Evolutionary conservation across 192 early-diverging fungal species (phyloP).

Genomic region (Rhizoclosmatium globosum): DNA sequence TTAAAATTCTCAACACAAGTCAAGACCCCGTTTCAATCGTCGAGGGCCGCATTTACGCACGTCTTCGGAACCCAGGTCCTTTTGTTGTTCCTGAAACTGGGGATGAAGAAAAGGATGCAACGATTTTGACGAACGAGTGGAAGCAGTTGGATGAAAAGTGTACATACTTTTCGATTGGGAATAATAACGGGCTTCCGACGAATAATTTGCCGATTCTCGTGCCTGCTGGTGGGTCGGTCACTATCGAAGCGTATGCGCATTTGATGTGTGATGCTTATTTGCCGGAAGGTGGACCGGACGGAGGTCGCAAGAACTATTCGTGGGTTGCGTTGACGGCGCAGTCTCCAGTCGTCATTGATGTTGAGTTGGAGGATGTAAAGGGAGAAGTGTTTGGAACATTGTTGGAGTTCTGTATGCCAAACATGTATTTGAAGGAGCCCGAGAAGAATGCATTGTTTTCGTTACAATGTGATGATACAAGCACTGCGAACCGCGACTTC

Average conservation of each 20-base stretch:
- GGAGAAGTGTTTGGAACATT: conserved; percentile 28
- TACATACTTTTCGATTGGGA: not conserved
- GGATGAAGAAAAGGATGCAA: not conserved
- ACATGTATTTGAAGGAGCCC: not conserved
- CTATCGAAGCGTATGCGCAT: not conserved
- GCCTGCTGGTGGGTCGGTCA: not conserved
- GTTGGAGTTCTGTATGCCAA: conserved; percentile 14
- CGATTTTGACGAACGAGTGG: conserved; percentile 12
- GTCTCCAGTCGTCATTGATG: conserved; percentile 29
- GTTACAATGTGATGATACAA: not conserved
- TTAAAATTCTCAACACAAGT: conserved; percentile 20
- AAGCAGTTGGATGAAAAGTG: not conserved
- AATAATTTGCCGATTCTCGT: not conserved
- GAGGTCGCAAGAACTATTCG: conserved; percentile 1
- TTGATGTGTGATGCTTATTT: not conserved
- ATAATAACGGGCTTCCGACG: not conserved
- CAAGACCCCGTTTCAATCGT: conserved; percentile 1
- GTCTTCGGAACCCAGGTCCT: not conserved
- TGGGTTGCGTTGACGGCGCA: conserved; percentile 15
- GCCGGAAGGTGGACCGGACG: not conserved
- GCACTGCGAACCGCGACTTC: not conserved
- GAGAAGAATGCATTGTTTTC: not conserved
- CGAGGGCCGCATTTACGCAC: conserved; percentile 1
- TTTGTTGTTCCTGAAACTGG: conserved; percentile 4
- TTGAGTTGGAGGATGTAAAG: conserved; percentile 33